Evolutionary conservation across 2,329 filamentous ascomycete genomes (phyloP).

Genomic region (Xylariales sp.): DNA sequence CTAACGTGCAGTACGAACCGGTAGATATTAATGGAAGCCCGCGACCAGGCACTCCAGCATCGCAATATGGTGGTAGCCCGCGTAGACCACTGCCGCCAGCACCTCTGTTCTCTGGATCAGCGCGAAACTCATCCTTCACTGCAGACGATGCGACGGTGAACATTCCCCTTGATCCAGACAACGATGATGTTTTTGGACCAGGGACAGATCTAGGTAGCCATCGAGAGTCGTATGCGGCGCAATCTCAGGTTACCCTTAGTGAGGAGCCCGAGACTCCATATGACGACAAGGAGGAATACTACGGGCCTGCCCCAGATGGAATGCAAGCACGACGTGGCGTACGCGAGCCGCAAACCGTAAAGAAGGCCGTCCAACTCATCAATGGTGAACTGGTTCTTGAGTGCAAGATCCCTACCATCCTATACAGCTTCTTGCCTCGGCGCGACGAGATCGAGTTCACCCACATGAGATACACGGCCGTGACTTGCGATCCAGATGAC

Average conservation of each 20-base stretch:
- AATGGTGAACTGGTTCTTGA: constrained; percentile 97
- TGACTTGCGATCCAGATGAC: constrained; percentile 85
- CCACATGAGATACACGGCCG: constrained; percentile 91
- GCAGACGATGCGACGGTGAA: constrained; percentile 66
- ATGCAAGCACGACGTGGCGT: constrained; percentile 85
- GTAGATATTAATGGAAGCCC: constrained; percentile 85
- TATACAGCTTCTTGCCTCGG: constrained; percentile 93
- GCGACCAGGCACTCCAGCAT: constrained; percentile 84
- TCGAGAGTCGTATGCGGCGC: constrained; percentile 53
- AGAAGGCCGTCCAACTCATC: constrained; percentile 91
- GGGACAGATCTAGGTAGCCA: constrained; percentile 50
- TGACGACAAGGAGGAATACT: constrained; percentile 66
- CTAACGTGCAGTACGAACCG: constrained; percentile 73
- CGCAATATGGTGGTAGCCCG: constrained; percentile 81
- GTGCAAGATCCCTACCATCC: constrained; percentile 97
- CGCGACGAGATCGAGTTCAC: constrained; percentile 95
- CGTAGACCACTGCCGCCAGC: constrained; percentile 82
- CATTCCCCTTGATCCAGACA: constrained; percentile 60
- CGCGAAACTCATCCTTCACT: constrained; percentile 47
- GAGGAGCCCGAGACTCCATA: constrained; percentile 33
- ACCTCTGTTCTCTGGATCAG: constrained; percentile 67
- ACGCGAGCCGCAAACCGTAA: constrained; percentile 79
- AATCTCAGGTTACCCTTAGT: constrained; percentile 51
- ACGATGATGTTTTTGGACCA: constrained; percentile 71
- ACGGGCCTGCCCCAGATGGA: constrained; percentile 81